Evolutionary conservation across 2,329 filamentous ascomycete species (phyloP), one percentile per base, ranked within the genome.

Genomic region (Aspergillus uvarum): DNA sequence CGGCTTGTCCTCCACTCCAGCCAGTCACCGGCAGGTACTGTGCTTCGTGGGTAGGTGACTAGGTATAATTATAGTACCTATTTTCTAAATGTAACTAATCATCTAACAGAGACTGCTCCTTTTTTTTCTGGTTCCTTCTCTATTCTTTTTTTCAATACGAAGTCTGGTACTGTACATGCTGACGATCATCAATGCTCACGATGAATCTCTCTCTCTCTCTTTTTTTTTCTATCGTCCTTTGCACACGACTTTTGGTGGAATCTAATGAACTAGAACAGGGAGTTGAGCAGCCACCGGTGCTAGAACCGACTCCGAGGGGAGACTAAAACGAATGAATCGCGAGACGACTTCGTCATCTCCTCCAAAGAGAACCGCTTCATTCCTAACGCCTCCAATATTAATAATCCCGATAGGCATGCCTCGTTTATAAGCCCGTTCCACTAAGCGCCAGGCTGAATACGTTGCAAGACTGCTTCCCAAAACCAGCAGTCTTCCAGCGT

Each of bases 391-490:
- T 31, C 80, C 80, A 60, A 97, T 83, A 70, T 96, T 98, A 60
- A 97, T 79, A 47, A 97, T 88, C 0, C 88, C 93, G 72, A 98
- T 90, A 16, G 92, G 88, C 86, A 96, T 94, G 0, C 87, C 87
- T 63, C 87, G 84, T 67, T 95, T 90, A 67, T 89, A 88, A 31
- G 94, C 95, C 60, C 88, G 82, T 78, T 92, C 94, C 1, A 90
- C 92, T 57, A 99, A 76, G 59, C 94, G 83, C 92, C 92, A 99
- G 0, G 95, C 95, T 11, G 92, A 96, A 74, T 96, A 98, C 0
- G 95, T 98, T 5, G 95, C 95, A 51, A 98, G 82, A 62, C 91
- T 96, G 38, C 91, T 97, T 4, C 93, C 95, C 16, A 98, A 75
- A 8, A 98, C 84, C 22, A 98, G 80, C 38, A 98, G 76, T 60